These are phyloP conservation scores for Leccinum barrowsii DNA, from an alignment of 768 basidiomycete genomes.

Conservation along the genomic window DNA sequence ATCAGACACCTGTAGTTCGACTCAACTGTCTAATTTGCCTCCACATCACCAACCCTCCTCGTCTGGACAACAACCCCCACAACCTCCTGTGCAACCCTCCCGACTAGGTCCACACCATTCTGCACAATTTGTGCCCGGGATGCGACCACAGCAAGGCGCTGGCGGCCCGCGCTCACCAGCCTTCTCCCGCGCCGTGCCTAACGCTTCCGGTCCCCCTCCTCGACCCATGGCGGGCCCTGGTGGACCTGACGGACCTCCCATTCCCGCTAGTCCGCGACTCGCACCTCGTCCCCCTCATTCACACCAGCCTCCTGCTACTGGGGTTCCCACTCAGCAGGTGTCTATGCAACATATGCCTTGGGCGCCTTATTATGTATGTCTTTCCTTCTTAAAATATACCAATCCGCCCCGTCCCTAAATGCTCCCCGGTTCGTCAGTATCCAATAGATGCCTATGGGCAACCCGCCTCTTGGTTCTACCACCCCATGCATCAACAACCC, in stretches of 20 bases:
- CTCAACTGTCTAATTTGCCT: slow-evolving; percentile 51
- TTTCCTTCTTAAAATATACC: neutral
- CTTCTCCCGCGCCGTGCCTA: slow-evolving; percentile 58
- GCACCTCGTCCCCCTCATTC: slow-evolving; percentile 44
- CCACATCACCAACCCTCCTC: slow-evolving; percentile 40
- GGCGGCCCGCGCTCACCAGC: slow-evolving; percentile 65
- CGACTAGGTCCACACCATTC: slow-evolving; percentile 45
- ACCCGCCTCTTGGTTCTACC: slow-evolving; percentile 38
- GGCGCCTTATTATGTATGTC: slow-evolving; percentile 58
- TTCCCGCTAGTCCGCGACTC: slow-evolving; percentile 61
- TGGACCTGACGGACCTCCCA: slow-evolving; percentile 50
- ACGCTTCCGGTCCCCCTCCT: slow-evolving; percentile 47
- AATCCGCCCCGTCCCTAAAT: neutral
- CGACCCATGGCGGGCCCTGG: slow-evolving; percentile 48
- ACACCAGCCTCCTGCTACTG: slow-evolving; percentile 52
- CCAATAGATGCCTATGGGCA: slow-evolving; percentile 48
- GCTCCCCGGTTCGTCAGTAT: slow-evolving; percentile 32
- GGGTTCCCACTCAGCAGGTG: slow-evolving; percentile 44
- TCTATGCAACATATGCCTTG: slow-evolving; percentile 41
- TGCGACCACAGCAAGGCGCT: slow-evolving; percentile 45
- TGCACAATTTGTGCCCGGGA: slow-evolving; percentile 47
- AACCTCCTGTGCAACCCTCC: slow-evolving; percentile 36
- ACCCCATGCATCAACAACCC: slow-evolving; percentile 32
- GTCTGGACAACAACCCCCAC: slow-evolving; percentile 36
- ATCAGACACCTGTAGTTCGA: slow-evolving; percentile 52